phyloP scores from a whole-genome alignment of 768 basidiomycete genomes.

The Mrakia hoshinonis region DNA sequence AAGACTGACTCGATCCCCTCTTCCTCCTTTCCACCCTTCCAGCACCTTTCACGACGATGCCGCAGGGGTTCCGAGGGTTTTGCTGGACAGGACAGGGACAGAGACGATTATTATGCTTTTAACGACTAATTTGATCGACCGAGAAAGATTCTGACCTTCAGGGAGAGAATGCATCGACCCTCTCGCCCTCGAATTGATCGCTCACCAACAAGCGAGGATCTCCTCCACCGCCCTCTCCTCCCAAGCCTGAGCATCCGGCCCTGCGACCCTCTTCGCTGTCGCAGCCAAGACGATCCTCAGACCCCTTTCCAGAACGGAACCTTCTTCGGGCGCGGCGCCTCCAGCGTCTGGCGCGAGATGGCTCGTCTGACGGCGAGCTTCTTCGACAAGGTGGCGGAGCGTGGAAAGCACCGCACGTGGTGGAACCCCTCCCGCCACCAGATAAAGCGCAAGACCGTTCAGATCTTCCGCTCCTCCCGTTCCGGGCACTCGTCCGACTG shows the following conservation, averaged over 20 bases:
- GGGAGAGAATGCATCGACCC: no score
- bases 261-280: neutral
- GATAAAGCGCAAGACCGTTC: slow-evolving; percentile 10
- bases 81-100: no score
- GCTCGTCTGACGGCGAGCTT: neutral
- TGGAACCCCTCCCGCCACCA: neutral
- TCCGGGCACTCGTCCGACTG: neutral
- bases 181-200: no score
- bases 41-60: neutral
- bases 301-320: neutral
- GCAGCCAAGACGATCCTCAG: neutral
- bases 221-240: slow-evolving; percentile 8
- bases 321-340: neutral
- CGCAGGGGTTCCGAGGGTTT: no score
- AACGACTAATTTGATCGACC: no score
- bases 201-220: neutral
- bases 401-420: neutral
- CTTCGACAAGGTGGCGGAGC: neutral
- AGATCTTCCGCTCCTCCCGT: neutral
- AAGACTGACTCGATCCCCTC: no score
- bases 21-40: neutral
- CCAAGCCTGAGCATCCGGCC: neutral
- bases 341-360: neutral
- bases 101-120: no score
- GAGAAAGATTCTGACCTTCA: no score